These are phyloP conservation scores for Fusarium sp. DNA, from an alignment of 2,329 filamentous ascomycete species.

Conservation along the genomic window DNA sequence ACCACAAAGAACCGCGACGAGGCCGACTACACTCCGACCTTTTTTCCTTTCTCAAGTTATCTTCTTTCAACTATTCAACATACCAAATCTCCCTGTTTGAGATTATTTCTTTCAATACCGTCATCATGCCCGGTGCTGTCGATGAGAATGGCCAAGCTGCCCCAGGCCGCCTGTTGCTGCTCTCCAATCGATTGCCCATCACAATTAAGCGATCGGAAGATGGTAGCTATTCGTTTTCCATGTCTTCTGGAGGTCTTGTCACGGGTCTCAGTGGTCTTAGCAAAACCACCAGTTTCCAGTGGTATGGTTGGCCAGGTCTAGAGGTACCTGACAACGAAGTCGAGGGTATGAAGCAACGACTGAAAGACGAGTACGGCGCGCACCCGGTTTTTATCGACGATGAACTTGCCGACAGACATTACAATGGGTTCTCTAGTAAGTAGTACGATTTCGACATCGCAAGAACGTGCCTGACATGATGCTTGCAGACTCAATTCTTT, in stretches of 20 bases:
- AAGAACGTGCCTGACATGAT: conserved; percentile 6
- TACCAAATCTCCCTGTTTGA: background rate
- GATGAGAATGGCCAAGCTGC: conserved; percentile 48
- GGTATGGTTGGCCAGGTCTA: conserved; percentile 97
- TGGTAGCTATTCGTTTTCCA: conserved; percentile 91
- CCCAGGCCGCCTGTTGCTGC: conserved; percentile 74
- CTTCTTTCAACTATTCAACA: background rate
- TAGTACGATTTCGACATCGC: background rate
- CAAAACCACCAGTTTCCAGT: conserved; percentile 94
- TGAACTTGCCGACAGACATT: conserved; percentile 92
- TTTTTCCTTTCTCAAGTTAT: conserved; percentile 4
- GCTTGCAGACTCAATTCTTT: conserved; percentile 86
- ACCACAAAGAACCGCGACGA: conserved; percentile 33
- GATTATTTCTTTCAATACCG: background rate
- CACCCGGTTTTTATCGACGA: conserved; percentile 94
- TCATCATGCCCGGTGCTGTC: conserved; percentile 51
- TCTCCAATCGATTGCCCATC: conserved; percentile 95
- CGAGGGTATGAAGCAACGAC: conserved; percentile 75
- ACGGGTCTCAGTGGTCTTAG: conserved; percentile 91
- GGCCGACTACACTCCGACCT: conserved; percentile 13
- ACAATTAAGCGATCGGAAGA: conserved; percentile 95
- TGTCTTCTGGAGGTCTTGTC: conserved; percentile 96
- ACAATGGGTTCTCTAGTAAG: conserved; percentile 97
- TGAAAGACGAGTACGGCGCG: conserved; percentile 89
- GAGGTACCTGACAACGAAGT: conserved; percentile 90